phyloP scores from a whole-genome alignment of 2,329 filamentous ascomycete species.

The Ophiostoma triangulosporum region DNA sequence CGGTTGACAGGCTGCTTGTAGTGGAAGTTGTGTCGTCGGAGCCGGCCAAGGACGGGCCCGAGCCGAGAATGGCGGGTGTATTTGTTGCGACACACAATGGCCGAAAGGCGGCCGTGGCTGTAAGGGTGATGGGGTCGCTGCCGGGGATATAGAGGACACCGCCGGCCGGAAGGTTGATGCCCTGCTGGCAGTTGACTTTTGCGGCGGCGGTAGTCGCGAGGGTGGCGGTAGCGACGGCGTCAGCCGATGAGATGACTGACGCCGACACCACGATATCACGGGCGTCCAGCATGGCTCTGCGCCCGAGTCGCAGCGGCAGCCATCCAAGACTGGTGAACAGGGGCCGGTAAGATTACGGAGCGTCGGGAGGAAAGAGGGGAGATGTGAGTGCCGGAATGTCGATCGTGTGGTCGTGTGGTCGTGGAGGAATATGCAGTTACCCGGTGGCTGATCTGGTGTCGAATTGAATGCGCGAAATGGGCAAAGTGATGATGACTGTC shows the following conservation, averaged over 20 bases:
- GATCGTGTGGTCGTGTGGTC: too few species aligned
- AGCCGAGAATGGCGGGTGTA: constrained; percentile 25
- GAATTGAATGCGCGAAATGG: not conserved
- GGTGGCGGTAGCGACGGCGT: not conserved
- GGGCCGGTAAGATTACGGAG: not conserved
- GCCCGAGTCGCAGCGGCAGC: constrained; percentile 18
- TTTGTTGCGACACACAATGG: constrained; percentile 37
- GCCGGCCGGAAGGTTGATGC: constrained; percentile 28
- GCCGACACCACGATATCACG: constrained; percentile 9
- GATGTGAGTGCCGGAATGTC: not conserved
- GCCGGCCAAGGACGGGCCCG: not conserved
- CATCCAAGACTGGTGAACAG: constrained; percentile 8
- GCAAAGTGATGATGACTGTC: not conserved
- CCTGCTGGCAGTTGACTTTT: constrained; percentile 22
- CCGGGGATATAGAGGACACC: constrained; percentile 36
- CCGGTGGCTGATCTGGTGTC: not conserved
- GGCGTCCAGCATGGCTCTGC: constrained; percentile 7
- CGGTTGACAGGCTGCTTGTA: constrained; percentile 20
- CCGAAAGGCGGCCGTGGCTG: constrained; percentile 44
- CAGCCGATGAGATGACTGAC: constrained; percentile 2
- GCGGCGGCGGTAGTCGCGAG: not conserved
- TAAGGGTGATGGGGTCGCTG: constrained; percentile 44
- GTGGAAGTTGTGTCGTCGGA: constrained; percentile 21
- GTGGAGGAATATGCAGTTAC: not conserved
- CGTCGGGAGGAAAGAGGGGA: not conserved